Evolutionary conservation across 2,329 filamentous ascomycete species (phyloP), one percentile per base, ranked within the genome.

Genomic region (Raffaelea arxii): DNA sequence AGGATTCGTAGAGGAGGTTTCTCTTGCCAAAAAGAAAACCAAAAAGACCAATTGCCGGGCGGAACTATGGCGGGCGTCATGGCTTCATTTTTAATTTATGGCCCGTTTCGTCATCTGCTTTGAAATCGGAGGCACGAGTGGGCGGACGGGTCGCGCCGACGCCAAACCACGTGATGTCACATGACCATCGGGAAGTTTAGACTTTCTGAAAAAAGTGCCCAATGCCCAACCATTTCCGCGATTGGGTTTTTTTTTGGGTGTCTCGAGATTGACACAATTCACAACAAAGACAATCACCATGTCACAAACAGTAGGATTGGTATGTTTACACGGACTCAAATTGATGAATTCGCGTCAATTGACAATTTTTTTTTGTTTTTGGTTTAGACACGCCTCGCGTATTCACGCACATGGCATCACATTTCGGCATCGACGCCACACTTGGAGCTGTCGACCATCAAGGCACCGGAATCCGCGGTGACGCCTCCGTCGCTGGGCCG

Each of bases 311-410:
- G 69, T 89, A 60, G 86, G 86, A 59, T 70, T 84, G 65, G 86
- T 90, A 77, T 60, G 71, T 57, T 65, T 52, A 45, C 47, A 27
- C 24, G 43, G 21, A 42, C 44, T 22, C 11, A 27, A 43, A 40
- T 44, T 32, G 25, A 6, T 24, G 5, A 18, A 32, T 39, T 3
- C 14, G n/a, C n/a, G n/a, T n/a, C n/a, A n/a, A n/a, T n/a, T n/a
- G n/a, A n/a, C n/a, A n/a, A n/a, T n/a, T n/a, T n/a, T n/a, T n/a
- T n/a, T n/a, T n/a, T n/a, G n/a, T n/a, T n/a, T n/a, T n/a, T n/a
- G n/a, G n/a, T n/a, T n/a, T 57, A 97, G 90, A 97, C 92, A 51
- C 86, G 87, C 62, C 84, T 98, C 54, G 91, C 92, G 70, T 98
- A 97, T 75, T 90, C 90, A 40, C 84, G 94, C 59, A 81, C 84